Evolutionary conservation across 345 rosid species (phyloP), one percentile per base, ranked within the genome.

Genomic region (Gossypium anomalum): DNA sequence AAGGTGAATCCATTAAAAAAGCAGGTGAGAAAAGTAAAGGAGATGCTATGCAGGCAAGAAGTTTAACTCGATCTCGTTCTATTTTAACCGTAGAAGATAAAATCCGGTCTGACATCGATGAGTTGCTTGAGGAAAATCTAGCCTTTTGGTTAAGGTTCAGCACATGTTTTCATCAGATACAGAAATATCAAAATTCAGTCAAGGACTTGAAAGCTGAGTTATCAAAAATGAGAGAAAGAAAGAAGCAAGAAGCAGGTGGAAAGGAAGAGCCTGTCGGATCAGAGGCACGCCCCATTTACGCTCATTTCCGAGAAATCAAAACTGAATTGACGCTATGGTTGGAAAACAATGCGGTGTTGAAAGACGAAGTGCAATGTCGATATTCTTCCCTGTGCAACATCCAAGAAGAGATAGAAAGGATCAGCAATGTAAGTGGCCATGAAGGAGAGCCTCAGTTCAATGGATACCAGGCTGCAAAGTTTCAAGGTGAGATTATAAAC

Each of bases 91-190:
- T 85, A 13, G 93, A 91, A 81, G 92, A 88, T 70, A 88, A 84
- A 79, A 76, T 94, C 56, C 87, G 96, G 7, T 72, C 78, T 3
- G 92, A 87, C 22, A 94, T 94, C 19, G 93, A 94, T 68, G 82
- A 78, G 20, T 79, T 92, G 34, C 84, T 94, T 73, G 98, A 94
- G 82, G 97, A 92, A 76, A 94, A 92, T 76, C 84, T 94, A 3
- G 97, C 91, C 80, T 92, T 94, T 85, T 94, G 98, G 98, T 76
- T 94, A 80, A 88, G 97, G 76, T 94, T 94, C 80, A 92, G 98
- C 84, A 85, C 91, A 27, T 82, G 90, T 0, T 83, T 89, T 49
- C 97, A 94, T 79, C 97, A 91, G 81, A 87, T 89, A 78, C 87
- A 79, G 47, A 94, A 89, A 77, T 90, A 82, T 76, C 90, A 90